phyloP scores from a whole-genome alignment of 768 basidiomycete species.

The Exidia glandulosa region DNA sequence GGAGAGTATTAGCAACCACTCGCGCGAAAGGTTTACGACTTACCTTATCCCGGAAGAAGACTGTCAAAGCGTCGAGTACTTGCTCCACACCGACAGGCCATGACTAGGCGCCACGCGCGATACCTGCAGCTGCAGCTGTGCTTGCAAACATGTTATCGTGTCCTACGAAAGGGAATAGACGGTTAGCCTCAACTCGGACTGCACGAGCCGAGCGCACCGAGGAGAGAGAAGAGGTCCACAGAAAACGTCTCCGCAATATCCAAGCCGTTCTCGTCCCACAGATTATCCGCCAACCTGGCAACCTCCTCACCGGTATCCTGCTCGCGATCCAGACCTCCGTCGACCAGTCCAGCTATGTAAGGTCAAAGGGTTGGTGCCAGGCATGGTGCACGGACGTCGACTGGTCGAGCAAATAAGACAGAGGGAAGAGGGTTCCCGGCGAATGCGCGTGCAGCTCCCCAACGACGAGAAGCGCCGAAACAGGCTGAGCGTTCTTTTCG shows the following conservation, averaged over 20 bases:
- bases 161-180: constrained; percentile 27
- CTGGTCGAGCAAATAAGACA: constrained; percentile 65
- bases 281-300: constrained; percentile 59
- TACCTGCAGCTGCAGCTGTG: constrained; percentile 52
- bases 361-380: constrained; percentile 90
- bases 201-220: constrained; percentile 39
- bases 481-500: constrained; percentile 73
- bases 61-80: constrained; percentile 38
- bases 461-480: constrained; percentile 67
- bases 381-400: constrained; percentile 83
- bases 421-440: constrained; percentile 53
- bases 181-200: neutral
- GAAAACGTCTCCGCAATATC: constrained; percentile 69
- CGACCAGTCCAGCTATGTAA: constrained; percentile 91
- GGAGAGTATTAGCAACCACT: neutral
- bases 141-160: constrained; percentile 78
- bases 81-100: constrained; percentile 33
- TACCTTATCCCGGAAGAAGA: constrained; percentile 78
- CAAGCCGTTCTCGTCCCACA: constrained; percentile 95
- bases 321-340: constrained; percentile 78
- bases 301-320: constrained; percentile 91
- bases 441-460: constrained; percentile 57
- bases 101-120: constrained; percentile 62
- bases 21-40: constrained; percentile 6
- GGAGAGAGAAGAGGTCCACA: constrained; percentile 43